Evolutionary conservation across 1,139 yeast species (phyloP).

Genomic region (Kodamaea alishanica): DNA sequence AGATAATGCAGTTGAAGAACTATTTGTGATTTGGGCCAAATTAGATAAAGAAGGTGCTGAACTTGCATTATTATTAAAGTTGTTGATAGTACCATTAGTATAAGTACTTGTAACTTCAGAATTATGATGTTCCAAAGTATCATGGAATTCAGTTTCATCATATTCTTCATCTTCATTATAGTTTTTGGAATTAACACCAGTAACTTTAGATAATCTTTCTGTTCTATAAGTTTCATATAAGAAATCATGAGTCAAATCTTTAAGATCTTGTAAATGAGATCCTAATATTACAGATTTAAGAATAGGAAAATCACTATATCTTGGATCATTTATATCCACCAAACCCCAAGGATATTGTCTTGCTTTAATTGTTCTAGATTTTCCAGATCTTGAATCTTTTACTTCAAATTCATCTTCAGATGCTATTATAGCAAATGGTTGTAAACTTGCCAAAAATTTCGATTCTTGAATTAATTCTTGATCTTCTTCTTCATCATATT

Average conservation of each 20-base stretch:
- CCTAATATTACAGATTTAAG: slow-evolving; percentile 81
- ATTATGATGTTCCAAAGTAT: slow-evolving; percentile 24
- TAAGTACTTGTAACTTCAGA: slow-evolving; percentile 7
- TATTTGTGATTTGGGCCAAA: slow-evolving; percentile 53
- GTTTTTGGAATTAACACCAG: slow-evolving; percentile 36
- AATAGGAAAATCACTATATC: slow-evolving; percentile 77
- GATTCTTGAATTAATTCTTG: slow-evolving; percentile 79
- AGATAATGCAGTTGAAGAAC: slow-evolving; percentile 12
- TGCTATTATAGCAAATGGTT: slow-evolving; percentile 89
- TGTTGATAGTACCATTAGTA: slow-evolving; percentile 9
- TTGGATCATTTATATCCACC: slow-evolving; percentile 78
- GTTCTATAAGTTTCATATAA: slow-evolving; percentile 92
- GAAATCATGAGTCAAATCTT: slow-evolving; percentile 89
- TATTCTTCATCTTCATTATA: slow-evolving; percentile 28
- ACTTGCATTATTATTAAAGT: slow-evolving; percentile 10
- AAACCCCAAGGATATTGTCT: slow-evolving; percentile 95
- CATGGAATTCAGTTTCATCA: slow-evolving; percentile 30
- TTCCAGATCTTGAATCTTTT: slow-evolving; percentile 54
- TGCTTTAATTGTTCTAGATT: slow-evolving; percentile 56
- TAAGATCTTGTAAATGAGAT: slow-evolving; percentile 89
- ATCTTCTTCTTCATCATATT: slow-evolving; percentile 53
- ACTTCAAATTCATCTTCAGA: slow-evolving; percentile 54
- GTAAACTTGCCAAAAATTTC: slow-evolving; percentile 63
- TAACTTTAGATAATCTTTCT: slow-evolving; percentile 61
- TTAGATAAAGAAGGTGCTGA: slow-evolving; percentile 62